Evolutionary conservation across 345 rosid genomes (phyloP), one percentile per base, ranked within the genome.

Genomic region (Dipteronia sinensis): DNA sequence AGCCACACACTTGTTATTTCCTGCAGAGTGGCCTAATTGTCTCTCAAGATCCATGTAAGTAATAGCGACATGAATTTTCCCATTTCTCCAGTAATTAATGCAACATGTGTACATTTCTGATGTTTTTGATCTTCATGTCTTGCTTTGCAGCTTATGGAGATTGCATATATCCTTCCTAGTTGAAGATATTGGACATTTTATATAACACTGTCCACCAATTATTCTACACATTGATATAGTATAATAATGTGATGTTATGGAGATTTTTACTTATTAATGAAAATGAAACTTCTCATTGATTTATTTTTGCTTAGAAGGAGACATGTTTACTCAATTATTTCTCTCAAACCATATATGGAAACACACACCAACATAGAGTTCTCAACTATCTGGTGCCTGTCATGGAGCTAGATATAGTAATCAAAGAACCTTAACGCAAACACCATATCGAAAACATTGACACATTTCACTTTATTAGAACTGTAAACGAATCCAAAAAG

Each of bases 1-100:
- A 73, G 16, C 71, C 81, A 11, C 79, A 82, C 78, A 65, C 73
- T 62, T 84, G 87, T 61, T 84, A 84, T 76, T 84, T 84, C 84
- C 51, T 75, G 3, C 75, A 76, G 73, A 84, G 63, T 53, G 74
- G 74, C 31, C 74, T 71, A 3, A 71, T 53, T 53, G 16, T 71
- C 63, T 71, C 74, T 29, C 25, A 53, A 23, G 74, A 71, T 53
- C 63, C 74, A 17, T 71, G 74, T 71, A 53, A 71, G 47, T 10
- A 46, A 9, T 46, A 46, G 1, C 6, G 16, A 3, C 49, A 42
- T 46, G 10, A 46, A 46, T 42, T 8, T 42, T 42, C 38, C 38
- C 38, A 34, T 34, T 34, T 34, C 38, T 0, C 38, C 0, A 42
- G 10, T 8, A 42, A 8, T 42, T 42, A 42, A 10, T 42, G 46